Evolutionary conservation across 441 rosid genomes (phyloP).

Genomic region (Oxalis stricta): DNA sequence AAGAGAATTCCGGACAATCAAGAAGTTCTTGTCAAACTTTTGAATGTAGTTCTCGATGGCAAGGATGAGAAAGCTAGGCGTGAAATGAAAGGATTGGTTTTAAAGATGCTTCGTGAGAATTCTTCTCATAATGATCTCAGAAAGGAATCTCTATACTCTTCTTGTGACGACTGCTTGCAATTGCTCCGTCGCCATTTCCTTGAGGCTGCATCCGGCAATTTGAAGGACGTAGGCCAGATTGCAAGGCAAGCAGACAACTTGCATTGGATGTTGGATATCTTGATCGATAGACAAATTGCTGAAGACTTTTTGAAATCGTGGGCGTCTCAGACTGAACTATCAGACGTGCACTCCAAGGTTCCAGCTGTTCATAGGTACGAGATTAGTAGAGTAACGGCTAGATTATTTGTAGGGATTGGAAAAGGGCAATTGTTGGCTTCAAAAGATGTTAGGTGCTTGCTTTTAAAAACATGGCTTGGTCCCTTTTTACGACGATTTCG

Average conservation of each 20-base stretch:
- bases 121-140: conserved; percentile 74
- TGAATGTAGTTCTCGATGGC: conserved; percentile 85
- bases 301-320: conserved; percentile 76
- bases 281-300: conserved; percentile 83
- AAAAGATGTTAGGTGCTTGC: conserved; percentile 58
- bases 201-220: conserved; percentile 49
- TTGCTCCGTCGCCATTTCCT: conserved; percentile 47
- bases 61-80: conserved; percentile 96
- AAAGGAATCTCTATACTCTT: conserved; percentile 76
- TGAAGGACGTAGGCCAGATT: conserved; percentile 50
- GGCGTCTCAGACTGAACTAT: conserved; percentile 77
- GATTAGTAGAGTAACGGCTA: conserved; percentile 74
- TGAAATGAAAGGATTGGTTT: conserved; percentile 88
- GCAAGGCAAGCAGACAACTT: conserved; percentile 86
- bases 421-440: conserved; percentile 77
- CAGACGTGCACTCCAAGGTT: conserved; percentile 52
- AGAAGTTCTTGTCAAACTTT: conserved; percentile 69
- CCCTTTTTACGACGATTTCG: conserved; percentile 84
- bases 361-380: conserved; percentile 81
- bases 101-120: conserved; percentile 90
- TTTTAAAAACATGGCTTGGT: conserved; percentile 81
- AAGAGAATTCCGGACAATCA: conserved; percentile 40
- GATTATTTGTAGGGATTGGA: conserved; percentile 82
- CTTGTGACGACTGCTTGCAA: conserved; percentile 76
- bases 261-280: conserved; percentile 84